Conservation (phyloP, 2,329 filamentous ascomycete genomes). For the Aspergillus texensis region DNA sequence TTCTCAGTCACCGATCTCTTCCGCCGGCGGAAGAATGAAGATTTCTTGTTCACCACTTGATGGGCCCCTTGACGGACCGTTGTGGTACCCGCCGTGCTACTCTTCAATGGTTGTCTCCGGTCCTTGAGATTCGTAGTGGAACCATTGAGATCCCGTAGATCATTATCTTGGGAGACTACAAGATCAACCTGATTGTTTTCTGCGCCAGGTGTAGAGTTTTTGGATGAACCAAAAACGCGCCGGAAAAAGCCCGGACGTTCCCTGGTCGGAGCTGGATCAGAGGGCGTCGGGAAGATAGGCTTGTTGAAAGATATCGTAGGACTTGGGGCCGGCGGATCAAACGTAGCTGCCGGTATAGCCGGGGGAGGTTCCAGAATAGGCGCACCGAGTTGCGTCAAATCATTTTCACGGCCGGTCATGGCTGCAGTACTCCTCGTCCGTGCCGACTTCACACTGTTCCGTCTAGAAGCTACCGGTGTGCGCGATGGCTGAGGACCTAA, state of each 20-base stretch:
- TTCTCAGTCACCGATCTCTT: conserved; percentile 84
- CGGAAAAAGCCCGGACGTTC: conserved; percentile 88
- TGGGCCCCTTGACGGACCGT: conserved; percentile 38
- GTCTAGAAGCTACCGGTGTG: conserved; percentile 39
- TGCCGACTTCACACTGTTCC: conserved; percentile 48
- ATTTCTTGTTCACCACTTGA: conserved; percentile 81
- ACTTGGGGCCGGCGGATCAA: conserved; percentile 56
- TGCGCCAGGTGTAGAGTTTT: conserved; percentile 44
- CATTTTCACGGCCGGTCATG: conserved; percentile 34
- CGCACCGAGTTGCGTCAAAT: conserved; percentile 30
- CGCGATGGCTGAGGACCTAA: conserved; percentile 29
- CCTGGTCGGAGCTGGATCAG: conserved; percentile 55
- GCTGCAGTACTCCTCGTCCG: conserved; percentile 42
- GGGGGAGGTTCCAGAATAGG: conserved; percentile 40
- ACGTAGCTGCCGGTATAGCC: conserved; percentile 46
- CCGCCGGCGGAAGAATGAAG: conserved; percentile 88
- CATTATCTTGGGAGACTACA: conserved; percentile 28
- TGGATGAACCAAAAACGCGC: conserved; percentile 82
- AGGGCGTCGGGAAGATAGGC: conserved; percentile 41
- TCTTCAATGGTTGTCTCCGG: conserved; percentile 31
- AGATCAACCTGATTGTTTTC: conserved; percentile 26
- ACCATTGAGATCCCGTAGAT: conserved; percentile 26
- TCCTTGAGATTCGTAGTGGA: conserved; percentile 25
- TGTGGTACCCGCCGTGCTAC: conserved; percentile 24
- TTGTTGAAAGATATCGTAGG: conserved; percentile 58